A percentile compares a stretch with the other conserved stretches of the same genome.
Conservation (phyloP, 441 rosid genomes). For the Corymbia calophylla region DNA sequence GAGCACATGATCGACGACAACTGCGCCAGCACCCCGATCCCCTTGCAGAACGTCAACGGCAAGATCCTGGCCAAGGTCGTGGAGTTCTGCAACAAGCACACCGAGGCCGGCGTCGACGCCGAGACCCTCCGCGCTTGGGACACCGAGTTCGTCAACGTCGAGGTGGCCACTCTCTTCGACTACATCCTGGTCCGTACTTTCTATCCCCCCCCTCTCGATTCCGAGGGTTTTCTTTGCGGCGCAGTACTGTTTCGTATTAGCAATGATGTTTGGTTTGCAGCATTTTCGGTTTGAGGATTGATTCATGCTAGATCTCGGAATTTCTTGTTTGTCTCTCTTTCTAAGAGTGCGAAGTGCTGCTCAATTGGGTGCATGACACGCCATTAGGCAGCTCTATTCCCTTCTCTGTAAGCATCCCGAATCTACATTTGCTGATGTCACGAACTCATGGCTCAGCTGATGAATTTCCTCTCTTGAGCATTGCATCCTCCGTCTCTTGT, state of each 20-base stretch:
- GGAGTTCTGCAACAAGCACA: slow-evolving; percentile 1
- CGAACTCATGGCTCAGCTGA: neutral
- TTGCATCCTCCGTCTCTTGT: neutral
- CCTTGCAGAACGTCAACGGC: neutral
- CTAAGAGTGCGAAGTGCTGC: neutral
- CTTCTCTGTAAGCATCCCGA: neutral
- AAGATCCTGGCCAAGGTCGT: neutral
- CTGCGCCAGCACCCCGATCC: neutral
- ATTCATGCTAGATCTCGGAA: neutral
- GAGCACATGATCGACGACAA: neutral
- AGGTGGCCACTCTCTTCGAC: neutral
- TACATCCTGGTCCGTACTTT: neutral
- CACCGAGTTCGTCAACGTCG: neutral
- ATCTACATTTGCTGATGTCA: neutral
- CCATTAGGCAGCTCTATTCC: neutral
- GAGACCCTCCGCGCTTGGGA: neutral
- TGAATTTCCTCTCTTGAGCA: neutral
- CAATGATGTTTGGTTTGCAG: neutral
- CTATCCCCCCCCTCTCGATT: neutral
- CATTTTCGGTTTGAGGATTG: neutral
- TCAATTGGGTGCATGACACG: neutral
- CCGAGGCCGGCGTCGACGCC: neutral
- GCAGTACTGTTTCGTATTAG: no score
- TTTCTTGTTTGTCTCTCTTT: neutral
- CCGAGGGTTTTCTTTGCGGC: neutral